Conservation (phyloP, 2,329 filamentous ascomycete species). For the Nectriaceae sp. region DNA sequence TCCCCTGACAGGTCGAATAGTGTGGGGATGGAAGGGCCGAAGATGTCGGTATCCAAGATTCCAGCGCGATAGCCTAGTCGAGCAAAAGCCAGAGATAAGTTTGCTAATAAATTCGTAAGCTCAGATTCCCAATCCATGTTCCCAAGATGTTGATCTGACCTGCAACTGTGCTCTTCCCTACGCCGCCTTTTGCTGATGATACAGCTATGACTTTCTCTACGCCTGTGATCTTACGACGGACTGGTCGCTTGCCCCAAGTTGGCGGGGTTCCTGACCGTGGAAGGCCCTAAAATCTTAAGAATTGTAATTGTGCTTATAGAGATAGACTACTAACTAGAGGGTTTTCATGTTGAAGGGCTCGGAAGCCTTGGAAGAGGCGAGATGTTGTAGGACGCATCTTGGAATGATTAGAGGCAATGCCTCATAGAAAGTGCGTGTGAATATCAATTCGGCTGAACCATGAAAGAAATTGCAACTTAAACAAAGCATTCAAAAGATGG, state of each 20-base stretch:
- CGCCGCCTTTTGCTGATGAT: constrained; percentile 96
- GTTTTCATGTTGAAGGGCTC: constrained; percentile 70
- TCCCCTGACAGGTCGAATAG: constrained; percentile 81
- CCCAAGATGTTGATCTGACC: constrained; percentile 47
- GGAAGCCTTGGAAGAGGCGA: constrained; percentile 37
- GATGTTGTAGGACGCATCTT: constrained; percentile 41
- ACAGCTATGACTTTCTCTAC: constrained; percentile 95
- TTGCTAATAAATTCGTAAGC: constrained; percentile 48
- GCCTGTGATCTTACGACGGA: constrained; percentile 76
- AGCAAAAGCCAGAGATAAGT: constrained; percentile 85
- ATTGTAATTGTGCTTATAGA: no score
- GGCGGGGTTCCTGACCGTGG: constrained; percentile 68
- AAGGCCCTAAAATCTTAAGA: constrained; percentile 66
- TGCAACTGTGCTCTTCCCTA: constrained; percentile 93
- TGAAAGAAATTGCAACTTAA: no score
- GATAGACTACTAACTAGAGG: constrained; percentile 63
- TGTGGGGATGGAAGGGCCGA: constrained; percentile 92
- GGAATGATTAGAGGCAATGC: neutral
- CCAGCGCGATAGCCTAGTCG: constrained; percentile 79
- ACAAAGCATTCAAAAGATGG: no score
- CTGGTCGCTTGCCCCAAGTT: constrained; percentile 71
- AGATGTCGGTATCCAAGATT: constrained; percentile 94
- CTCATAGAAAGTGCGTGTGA: neutral
- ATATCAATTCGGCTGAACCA: no score
- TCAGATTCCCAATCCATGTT: neutral